phyloP scores from a whole-genome alignment of 306 rosid species.

The peach (Prunus persica) region Prunus_persica_NCBIv2 NC_034009.1:43118501-43119000 shows the following conservation, averaged over 20 bases:
- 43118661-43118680: not conserved
- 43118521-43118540: not conserved
- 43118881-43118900: not conserved
- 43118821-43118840: not conserved
- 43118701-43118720: not conserved
- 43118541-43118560: not conserved
- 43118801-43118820: not conserved
- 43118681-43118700: not conserved
- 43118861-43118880: not conserved
- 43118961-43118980: not conserved
- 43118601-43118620: slow-evolving; percentile 74
- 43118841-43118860: not conserved
- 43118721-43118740: not conserved
- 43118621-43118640: slow-evolving; percentile 92
- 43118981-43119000: slow-evolving; percentile 8
- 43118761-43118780: slow-evolving; percentile 3
- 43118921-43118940: not conserved
- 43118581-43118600: not conserved
- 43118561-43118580: not conserved
- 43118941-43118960: not conserved
- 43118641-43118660: slow-evolving; percentile 69
- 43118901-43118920: not conserved
- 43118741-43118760: not conserved
- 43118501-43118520: not conserved
- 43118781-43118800: not conserved